Conservation (phyloP, 345 rosid species). For the Euphorbia pulcherrima region DNA sequence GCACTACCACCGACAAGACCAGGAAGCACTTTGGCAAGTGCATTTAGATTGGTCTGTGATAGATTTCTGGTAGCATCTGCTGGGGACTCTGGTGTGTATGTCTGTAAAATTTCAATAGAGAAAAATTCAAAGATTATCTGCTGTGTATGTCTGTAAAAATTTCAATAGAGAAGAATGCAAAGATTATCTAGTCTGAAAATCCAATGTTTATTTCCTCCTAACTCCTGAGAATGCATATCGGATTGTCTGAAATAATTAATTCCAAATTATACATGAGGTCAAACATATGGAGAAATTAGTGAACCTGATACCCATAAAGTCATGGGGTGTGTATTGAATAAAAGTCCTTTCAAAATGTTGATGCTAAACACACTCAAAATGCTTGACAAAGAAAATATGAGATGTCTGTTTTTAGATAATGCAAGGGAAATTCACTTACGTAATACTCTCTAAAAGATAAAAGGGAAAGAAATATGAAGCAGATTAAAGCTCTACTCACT, state of each 20-base stretch:
- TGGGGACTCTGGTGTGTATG: conserved; percentile 80
- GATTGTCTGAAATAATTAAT: not conserved
- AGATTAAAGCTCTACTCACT: conserved; percentile 38
- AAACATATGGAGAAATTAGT: not conserved
- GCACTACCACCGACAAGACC: conserved; percentile 98
- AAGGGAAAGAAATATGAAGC: conserved; percentile 4
- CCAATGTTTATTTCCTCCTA: not conserved
- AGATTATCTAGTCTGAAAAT: conserved; percentile 6
- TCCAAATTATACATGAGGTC: not conserved
- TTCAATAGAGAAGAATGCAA: conserved; percentile 17
- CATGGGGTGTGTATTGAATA: too few relatives aligned
- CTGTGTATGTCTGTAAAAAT: conserved; percentile 65
- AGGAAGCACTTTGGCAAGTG: conserved; percentile 72
- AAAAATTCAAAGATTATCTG: conserved; percentile 14
- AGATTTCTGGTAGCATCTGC: conserved; percentile 93
- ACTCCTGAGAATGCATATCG: not conserved
- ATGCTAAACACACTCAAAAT: too few relatives aligned
- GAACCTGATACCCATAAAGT: not conserved
- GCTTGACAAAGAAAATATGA: not conserved
- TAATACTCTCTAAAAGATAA: not conserved
- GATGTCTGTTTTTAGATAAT: not conserved
- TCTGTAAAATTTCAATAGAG: conserved; percentile 40
- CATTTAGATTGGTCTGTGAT: conserved; percentile 83
- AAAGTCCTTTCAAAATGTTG: too few relatives aligned
- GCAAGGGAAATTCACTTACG: not conserved